Percentiles rank a stretch among this genome's conserved stretches.
Evolutionary conservation across 83 land plant genomes (phyloP).

Genomic region (Diphasiastrum complanatum): DNA sequence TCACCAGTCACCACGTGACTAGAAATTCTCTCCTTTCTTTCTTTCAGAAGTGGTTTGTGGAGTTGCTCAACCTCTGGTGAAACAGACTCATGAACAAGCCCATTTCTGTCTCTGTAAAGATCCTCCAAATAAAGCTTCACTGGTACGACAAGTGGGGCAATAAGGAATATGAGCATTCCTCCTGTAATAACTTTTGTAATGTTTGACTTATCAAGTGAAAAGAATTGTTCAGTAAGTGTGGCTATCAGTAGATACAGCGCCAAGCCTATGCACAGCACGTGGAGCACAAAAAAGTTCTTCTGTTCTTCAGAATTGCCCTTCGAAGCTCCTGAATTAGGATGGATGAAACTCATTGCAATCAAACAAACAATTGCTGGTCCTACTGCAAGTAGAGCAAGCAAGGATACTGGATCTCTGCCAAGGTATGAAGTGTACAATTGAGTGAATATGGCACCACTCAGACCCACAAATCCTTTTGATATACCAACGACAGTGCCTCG

Average conservation of each 20-base stretch:
- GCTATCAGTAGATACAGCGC: slow-evolving; percentile 8
- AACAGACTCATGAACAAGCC: no score
- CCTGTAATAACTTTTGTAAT: not conserved
- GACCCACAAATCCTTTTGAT: slow-evolving; percentile 11
- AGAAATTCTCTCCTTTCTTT: no score
- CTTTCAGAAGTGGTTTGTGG: no score
- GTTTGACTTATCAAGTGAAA: not conserved
- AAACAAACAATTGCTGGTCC: not conserved
- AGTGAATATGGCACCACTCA: slow-evolving; percentile 15
- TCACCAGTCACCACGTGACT: no score
- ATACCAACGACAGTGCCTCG: slow-evolving; percentile 15
- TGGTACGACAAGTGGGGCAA: not conserved
- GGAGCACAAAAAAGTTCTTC: slow-evolving; percentile 2
- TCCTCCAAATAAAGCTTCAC: not conserved
- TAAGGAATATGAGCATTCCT: slow-evolving; percentile 4
- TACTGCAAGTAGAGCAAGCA: not conserved
- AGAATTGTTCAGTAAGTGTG: not conserved
- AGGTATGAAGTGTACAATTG: slow-evolving; percentile 5
- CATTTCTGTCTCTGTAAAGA: not conserved
- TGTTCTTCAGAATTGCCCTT: not conserved
- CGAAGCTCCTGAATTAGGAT: not conserved
- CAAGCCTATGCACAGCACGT: not conserved
- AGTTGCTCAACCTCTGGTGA: not conserved
- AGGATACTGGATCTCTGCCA: not conserved
- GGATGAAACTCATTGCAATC: slow-evolving; percentile 1